Evolutionary conservation across 1,284 basidiomycete genomes (phyloP).

Genomic region (Tylopilus sp.): DNA sequence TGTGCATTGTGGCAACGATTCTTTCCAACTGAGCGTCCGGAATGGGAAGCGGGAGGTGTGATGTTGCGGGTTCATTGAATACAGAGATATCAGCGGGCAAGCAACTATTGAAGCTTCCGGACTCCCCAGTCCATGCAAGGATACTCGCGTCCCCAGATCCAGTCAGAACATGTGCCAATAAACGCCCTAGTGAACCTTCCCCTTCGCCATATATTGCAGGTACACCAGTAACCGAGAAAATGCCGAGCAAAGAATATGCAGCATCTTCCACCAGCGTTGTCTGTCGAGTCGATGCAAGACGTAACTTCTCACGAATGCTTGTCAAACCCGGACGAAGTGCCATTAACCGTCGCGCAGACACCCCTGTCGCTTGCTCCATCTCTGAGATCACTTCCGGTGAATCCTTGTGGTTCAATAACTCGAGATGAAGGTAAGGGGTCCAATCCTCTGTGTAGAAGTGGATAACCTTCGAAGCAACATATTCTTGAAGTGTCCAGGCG

Average conservation of each 20-base stretch:
- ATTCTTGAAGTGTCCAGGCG: background rate
- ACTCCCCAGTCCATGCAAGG: background rate
- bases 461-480: background rate
- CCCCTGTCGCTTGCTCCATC: background rate
- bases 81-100: background rate
- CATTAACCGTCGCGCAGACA: background rate
- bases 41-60: background rate
- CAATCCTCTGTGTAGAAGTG: background rate
- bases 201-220: background rate
- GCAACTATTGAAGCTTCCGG: background rate
- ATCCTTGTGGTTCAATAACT: background rate
- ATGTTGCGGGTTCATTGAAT: background rate
- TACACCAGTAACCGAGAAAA: background rate
- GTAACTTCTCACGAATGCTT: background rate
- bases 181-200: background rate
- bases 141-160: background rate
- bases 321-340: background rate
- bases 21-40: background rate
- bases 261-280: background rate
- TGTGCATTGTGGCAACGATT: background rate
- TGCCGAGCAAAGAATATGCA: background rate
- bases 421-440: background rate
- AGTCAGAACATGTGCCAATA: background rate
- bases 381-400: background rate
- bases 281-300: background rate